These are phyloP conservation scores for Fagopyrum tataricum DNA, from an alignment of 148 eudicot species.

Conservation along the genomic window DNA sequence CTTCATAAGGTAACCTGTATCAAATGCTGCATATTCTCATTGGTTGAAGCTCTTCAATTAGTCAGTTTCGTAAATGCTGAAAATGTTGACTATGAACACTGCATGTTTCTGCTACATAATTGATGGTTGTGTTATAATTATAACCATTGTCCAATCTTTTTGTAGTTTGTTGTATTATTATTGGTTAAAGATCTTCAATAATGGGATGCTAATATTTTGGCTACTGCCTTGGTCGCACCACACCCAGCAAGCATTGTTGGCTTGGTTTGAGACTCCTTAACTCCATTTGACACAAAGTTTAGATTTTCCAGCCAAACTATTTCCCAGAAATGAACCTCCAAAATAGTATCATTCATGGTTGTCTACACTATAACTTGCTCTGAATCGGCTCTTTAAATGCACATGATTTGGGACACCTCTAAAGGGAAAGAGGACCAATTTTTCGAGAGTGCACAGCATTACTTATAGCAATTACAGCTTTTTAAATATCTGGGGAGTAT, in stretches of 20 bases:
- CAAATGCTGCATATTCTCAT: background rate
- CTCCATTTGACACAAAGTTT: background rate
- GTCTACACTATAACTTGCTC: background rate
- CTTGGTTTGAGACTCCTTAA: background rate
- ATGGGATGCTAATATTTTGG: slow-evolving; percentile 74
- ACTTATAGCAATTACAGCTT: background rate
- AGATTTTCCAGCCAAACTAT: background rate
- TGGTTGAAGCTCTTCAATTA: background rate
- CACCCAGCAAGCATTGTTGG: slow-evolving; percentile 30
- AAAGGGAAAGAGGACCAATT: background rate
- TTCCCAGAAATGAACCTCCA: background rate
- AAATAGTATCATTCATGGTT: background rate
- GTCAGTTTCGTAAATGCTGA: background rate
- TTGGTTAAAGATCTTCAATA: background rate
- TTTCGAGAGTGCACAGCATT: background rate
- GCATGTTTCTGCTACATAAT: background rate
- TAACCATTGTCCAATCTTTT: background rate
- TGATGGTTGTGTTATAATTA: background rate
- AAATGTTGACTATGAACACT: background rate
- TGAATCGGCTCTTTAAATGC: background rate
- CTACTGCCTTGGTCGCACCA: slow-evolving; percentile 81
- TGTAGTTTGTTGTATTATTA: background rate
- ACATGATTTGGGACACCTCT: background rate
- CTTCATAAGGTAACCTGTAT: slow-evolving; percentile 47
- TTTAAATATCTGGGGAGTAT: background rate